Base-by-base conservation (phyloP, 148 eudicot species). In the Cornus florida region DNA sequence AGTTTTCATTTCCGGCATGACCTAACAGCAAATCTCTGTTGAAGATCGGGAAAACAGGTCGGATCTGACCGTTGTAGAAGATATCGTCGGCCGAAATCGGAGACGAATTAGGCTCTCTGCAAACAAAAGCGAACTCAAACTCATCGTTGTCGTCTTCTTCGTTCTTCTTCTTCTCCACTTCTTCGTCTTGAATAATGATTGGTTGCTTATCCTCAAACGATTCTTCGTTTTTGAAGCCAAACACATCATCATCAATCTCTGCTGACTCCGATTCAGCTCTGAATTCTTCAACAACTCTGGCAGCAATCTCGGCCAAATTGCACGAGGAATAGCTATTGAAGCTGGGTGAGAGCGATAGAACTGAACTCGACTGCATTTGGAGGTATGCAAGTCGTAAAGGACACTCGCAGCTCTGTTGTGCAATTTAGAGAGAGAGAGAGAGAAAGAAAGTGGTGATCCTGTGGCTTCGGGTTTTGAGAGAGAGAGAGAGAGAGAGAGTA, bases 11-110 rank as follows among this genome's bases (percentile, higher is more conserved):
- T 28, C 28, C 28, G 28, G 28, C 28, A 8, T 22, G 50, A 4
- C 76, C 59, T 79, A 32, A 81, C 60, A 87, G 64, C 43, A 88
- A 79, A 69, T 86, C 88, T 12, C 84, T 76, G 78, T 86, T 79
- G 81, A 94, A 94, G 13, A 94, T 7, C 0, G 97, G 97, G 57
- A 68, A 90, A 19, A 79, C 72, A 2, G 96, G 88, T n/a, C 82
- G 80, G 74, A 93, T 92, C 79, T 87, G 84, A 7, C 87, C 90
- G 76, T 83, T 70, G 57, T 28, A 38, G 88, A 87, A 83, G 80
- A 85, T 77, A 59, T 89, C 87, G 69, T 89, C 90, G 17, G 87
- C 86, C 6, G 87, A 43, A 3, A 76, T 73, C 48, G 85, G 32
- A 22, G 85, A 71, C 33, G 72, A 67, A 6, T 76, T 67, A 2